These are phyloP conservation scores for Penicillium crustosum DNA, from an alignment of 2,329 filamentous ascomycete species.

Conservation along the genomic window DNA sequence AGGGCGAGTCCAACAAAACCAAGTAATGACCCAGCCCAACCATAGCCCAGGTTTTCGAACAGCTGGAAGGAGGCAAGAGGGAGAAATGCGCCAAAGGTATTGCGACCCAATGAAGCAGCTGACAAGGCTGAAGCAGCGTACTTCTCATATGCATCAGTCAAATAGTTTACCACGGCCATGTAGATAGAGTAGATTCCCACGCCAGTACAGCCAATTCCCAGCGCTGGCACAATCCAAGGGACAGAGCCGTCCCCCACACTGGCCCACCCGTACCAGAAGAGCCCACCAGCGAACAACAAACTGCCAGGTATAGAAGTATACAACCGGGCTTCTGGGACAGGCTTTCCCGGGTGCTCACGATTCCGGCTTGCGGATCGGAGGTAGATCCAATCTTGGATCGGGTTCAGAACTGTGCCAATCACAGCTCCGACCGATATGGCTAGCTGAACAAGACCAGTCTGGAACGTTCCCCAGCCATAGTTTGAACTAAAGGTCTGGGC, in stretches of 20 bases:
- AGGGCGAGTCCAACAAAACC: conserved; percentile 45
- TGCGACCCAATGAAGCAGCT: conserved; percentile 48
- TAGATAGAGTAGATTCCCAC: conserved; percentile 47
- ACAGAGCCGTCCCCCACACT: conserved; percentile 24
- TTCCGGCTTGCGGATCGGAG: conserved; percentile 28
- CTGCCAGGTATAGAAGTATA: conserved; percentile 46
- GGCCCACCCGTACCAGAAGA: conserved; percentile 41
- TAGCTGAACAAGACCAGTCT: conserved; percentile 43
- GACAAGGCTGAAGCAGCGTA: conserved; percentile 50
- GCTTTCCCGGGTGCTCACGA: conserved; percentile 37
- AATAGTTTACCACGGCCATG: conserved; percentile 51
- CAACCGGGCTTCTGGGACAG: conserved; percentile 46
- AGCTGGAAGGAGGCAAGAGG: conserved; percentile 46
- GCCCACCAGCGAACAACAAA: conserved; percentile 34
- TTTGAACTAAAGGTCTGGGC: conserved; percentile 42
- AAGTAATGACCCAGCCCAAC: conserved; percentile 46
- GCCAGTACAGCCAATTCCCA: conserved; percentile 38
- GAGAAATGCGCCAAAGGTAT: conserved; percentile 48
- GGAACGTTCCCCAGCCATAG: conserved; percentile 37
- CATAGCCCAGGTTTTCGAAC: conserved; percentile 43
- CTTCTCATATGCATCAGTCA: conserved; percentile 50
- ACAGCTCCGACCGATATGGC: conserved; percentile 45
- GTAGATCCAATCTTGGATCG: conserved; percentile 38
- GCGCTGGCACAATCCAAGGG: conserved; percentile 38
- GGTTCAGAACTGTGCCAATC: conserved; percentile 44